A percentile compares a stretch with the other conserved stretches of the same genome.
Conservation (phyloP, 1,139 yeast species). For the Scheffersomyces segobiensis region DNA sequence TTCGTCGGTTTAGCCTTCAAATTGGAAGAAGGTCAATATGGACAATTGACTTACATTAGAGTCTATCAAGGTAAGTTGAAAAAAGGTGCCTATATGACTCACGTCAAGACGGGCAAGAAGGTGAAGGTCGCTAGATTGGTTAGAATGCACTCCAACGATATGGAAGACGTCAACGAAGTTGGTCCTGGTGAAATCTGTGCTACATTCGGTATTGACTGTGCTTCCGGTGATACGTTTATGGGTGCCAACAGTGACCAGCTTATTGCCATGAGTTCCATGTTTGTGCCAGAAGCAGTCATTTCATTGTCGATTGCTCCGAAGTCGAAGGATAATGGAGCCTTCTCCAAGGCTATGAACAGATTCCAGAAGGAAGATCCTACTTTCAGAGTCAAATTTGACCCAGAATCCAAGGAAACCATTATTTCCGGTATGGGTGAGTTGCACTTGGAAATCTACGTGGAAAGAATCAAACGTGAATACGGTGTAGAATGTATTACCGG, state of each 20-base stretch:
- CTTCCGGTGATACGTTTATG: conserved; percentile 98
- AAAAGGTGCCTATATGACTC: conserved; percentile 87
- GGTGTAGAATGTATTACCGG: conserved; percentile 95
- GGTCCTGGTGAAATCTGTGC: conserved; percentile 99
- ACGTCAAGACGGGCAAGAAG: conserved; percentile 89
- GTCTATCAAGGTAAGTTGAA: conserved; percentile 94
- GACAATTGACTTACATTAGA: conserved; percentile 94
- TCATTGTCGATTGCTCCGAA: conserved; percentile 89
- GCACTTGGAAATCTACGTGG: conserved; percentile 95
- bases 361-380: conserved; percentile 99
- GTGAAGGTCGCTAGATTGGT: conserved; percentile 94
- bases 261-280: conserved; percentile 96
- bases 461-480: conserved; percentile 96
- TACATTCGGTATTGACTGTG: conserved; percentile 97
- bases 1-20: conserved; percentile 97
- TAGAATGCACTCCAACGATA: conserved; percentile 97
- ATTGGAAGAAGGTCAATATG: conserved; percentile 96
- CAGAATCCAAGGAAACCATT: conserved; percentile 92
- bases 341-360: conserved; percentile 94
- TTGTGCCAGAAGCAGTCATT: conserved; percentile 96
- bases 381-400: conserved; percentile 86
- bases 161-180: conserved; percentile 96
- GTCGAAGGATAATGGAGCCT: conserved; percentile 78
- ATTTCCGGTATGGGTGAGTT: conserved; percentile 99
- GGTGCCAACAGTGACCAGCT: conserved; percentile 66